Percentiles rank a stretch among this genome's conserved stretches.
Evolutionary conservation across 176 grass and related monocot species (phyloP).

Genomic region (Eremochloa ophiuroides): DNA sequence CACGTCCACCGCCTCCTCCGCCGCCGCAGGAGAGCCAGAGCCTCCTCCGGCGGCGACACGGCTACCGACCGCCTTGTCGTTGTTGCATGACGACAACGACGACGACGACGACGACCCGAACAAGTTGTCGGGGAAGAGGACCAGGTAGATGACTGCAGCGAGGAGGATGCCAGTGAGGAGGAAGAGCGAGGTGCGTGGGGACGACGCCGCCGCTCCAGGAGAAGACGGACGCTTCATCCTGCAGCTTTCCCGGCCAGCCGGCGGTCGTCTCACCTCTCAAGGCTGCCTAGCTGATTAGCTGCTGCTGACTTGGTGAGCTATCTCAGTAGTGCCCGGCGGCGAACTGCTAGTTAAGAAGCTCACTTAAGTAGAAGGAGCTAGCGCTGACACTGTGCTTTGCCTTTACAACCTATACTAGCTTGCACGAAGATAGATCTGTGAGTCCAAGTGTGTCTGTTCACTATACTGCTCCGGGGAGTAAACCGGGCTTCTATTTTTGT

Average conservation of each 20-base stretch:
- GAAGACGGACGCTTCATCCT: neutral
- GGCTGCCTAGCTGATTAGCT: neutral
- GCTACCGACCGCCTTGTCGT: neutral
- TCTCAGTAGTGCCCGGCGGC: neutral
- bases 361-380: neutral
- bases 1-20: neutral
- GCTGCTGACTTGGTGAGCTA: neutral
- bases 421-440: neutral
- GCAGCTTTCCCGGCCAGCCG: neutral
- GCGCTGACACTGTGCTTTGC: neutral
- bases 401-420: neutral
- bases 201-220: neutral
- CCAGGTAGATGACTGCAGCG: neutral
- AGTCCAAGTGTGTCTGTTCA: neutral
- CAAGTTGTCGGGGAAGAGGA: neutral
- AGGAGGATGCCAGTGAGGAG: neutral
- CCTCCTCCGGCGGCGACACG: neutral
- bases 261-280: neutral
- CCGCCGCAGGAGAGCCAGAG: neutral
- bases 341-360: neutral
- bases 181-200: neutral
- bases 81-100: neutral
- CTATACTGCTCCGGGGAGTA: neutral
- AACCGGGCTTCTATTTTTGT: neutral
- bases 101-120: neutral